phyloP scores from a whole-genome alignment of 1,139 yeast species.

The Saccharomyces pastorianus region DNA sequence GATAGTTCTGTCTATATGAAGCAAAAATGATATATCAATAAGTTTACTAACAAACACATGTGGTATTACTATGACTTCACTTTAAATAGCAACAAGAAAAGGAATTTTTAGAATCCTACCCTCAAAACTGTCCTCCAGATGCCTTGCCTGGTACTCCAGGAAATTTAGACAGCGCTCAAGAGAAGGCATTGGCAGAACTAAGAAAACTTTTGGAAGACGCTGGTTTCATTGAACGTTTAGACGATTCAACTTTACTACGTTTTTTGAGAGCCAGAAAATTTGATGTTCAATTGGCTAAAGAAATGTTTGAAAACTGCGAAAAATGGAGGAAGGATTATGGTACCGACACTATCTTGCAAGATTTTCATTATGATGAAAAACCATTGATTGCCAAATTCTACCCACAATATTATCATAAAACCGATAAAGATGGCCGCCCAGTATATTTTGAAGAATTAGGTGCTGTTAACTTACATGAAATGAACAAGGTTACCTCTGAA shows the following conservation, averaged over 20 bases:
- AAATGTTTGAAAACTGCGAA: conserved; percentile 83
- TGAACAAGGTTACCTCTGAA: conserved; percentile 89
- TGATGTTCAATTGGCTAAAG: conserved; percentile 67
- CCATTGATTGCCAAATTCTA: conserved; percentile 80
- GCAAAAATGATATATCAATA: neutral
- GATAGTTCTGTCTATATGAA: neutral
- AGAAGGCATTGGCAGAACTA: conserved; percentile 48
- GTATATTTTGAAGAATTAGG: conserved; percentile 92
- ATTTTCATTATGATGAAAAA: conserved; percentile 86
- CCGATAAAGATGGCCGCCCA: conserved; percentile 95
- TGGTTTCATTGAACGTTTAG: conserved; percentile 69
- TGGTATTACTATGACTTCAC: neutral
- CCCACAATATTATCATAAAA: conserved; percentile 96
- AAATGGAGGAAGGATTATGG: conserved; percentile 87
- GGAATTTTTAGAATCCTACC: conserved; percentile 43
- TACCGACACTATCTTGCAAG: conserved; percentile 73
- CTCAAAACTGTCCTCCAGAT: conserved; percentile 62
- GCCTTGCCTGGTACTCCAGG: conserved; percentile 76
- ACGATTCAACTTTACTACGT: conserved; percentile 79
- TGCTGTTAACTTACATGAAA: conserved; percentile 74
- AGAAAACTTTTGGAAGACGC: conserved; percentile 49
- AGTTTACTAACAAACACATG: neutral
- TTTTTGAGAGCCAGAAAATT: conserved; percentile 94
- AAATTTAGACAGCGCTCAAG: conserved; percentile 62
- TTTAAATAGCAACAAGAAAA: conserved; percentile 14